phyloP scores from a whole-genome alignment of 768 basidiomycete genomes.

The Lactarius quietus region DNA sequence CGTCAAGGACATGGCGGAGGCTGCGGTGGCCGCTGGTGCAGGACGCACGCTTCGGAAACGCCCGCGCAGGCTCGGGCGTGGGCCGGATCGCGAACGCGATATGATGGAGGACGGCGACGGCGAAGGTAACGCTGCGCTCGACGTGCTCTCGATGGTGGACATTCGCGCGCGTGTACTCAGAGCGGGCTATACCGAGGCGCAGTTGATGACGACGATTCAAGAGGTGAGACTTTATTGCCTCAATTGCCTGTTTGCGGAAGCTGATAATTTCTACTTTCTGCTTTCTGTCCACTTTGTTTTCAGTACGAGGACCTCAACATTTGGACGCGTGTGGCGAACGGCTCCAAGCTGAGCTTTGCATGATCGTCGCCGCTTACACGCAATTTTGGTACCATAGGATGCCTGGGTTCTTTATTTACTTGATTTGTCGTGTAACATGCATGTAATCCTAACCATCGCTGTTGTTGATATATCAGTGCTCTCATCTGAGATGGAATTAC shows the following conservation, averaged over 20 bases:
- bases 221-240: constrained; percentile 49
- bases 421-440: constrained; percentile 16
- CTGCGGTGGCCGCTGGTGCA: constrained; percentile 35
- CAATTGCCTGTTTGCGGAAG: constrained; percentile 13
- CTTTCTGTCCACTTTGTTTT: neutral
- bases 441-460: constrained; percentile 14
- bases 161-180: constrained; percentile 81
- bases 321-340: constrained; percentile 78
- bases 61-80: constrained; percentile 48
- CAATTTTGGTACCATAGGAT: constrained; percentile 29
- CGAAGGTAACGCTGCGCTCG: constrained; percentile 36
- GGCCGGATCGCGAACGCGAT: constrained; percentile 66
- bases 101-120: constrained; percentile 69
- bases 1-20: constrained; percentile 77
- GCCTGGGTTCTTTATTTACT: constrained; percentile 10
- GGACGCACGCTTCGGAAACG: constrained; percentile 46
- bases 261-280: constrained; percentile 5
- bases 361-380: neutral
- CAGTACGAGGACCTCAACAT: constrained; percentile 89
- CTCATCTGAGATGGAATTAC: no score
- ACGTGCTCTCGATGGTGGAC: constrained; percentile 80
- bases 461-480: no score
- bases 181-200: constrained; percentile 87
- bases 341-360: constrained; percentile 70
- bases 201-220: constrained; percentile 80